Conservation (phyloP, 2,329 filamentous ascomycete species). For the Neoascochyta sp. region DNA sequence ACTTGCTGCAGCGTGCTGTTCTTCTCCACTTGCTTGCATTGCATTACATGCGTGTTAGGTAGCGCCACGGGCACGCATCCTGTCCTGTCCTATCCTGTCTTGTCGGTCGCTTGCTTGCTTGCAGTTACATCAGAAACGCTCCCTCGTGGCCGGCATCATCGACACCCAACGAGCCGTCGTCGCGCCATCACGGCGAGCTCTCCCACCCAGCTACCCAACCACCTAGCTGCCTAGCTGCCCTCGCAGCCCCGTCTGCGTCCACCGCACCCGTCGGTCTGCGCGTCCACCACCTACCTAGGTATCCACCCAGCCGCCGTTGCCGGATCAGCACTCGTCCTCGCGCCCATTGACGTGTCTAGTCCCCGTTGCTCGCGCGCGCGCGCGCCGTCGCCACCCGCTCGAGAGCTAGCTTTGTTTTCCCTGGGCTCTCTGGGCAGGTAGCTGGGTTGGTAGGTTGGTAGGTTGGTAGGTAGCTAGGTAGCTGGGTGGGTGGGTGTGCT, state of each 20-base stretch:
- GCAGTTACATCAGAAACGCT: no score
- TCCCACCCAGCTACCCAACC: constrained; percentile 2
- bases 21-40: constrained; percentile 3
- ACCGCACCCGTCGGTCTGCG: not conserved
- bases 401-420: no score
- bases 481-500: not conserved
- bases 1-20: constrained; percentile 3
- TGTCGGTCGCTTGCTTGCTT: no score
- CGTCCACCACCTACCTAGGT: constrained; percentile 4
- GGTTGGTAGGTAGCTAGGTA: constrained; percentile 1
- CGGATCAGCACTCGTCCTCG: constrained; percentile 1
- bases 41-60: no score
- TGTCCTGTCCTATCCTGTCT: no score
- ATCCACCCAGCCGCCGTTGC: constrained; percentile 4
- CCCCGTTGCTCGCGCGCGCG: constrained; percentile 6
- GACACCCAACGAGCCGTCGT: no score
- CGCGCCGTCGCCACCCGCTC: no score
- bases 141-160: no score
- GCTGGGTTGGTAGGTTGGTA: constrained; percentile 1
- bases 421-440: no score
- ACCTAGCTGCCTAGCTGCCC: constrained; percentile 2
- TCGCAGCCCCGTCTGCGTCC: no score
- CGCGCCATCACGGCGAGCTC: no score
- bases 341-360: constrained; percentile 19
- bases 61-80: no score